Conservation (phyloP, 352 stramenopile genomes). For the Pythium rishiriense region DNA sequence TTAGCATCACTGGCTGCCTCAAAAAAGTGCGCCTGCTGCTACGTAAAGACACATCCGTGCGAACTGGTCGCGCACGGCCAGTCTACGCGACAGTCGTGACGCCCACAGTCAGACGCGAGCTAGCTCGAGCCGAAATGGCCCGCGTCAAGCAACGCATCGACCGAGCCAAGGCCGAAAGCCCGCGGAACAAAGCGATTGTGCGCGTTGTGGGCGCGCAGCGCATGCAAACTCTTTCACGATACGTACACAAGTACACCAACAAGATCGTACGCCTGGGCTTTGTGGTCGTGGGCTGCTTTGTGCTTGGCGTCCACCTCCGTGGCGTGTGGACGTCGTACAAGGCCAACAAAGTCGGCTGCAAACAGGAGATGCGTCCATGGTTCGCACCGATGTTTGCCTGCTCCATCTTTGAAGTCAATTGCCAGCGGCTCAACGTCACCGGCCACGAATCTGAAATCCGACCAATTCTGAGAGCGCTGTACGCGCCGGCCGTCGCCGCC, state of each 20-base stretch:
- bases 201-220: background rate
- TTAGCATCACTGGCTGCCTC: conserved; percentile 26
- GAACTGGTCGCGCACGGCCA: background rate
- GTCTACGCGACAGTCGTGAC: conserved; percentile 15
- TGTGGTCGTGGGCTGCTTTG: conserved; percentile 7
- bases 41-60: conserved; percentile 20
- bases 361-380: conserved; percentile 30
- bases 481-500: conserved; percentile 11
- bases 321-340: conserved; percentile 16
- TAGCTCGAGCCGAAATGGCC: conserved; percentile 19
- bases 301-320: conserved; percentile 21
- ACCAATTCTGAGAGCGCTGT: conserved; percentile 4
- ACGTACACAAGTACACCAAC: conserved; percentile 30
- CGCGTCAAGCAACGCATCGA: conserved; percentile 19
- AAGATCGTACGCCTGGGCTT: conserved; percentile 31
- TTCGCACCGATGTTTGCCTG: conserved; percentile 23
- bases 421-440: conserved; percentile 17
- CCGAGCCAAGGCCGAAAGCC: conserved; percentile 4
- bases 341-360: conserved; percentile 18
- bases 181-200: background rate
- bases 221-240: background rate
- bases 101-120: conserved; percentile 1
- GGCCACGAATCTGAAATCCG: background rate
- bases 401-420: conserved; percentile 26
- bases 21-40: conserved; percentile 26